Conservation (phyloP, 805 yeast species). For the Saturnispora besseyi region DNA sequence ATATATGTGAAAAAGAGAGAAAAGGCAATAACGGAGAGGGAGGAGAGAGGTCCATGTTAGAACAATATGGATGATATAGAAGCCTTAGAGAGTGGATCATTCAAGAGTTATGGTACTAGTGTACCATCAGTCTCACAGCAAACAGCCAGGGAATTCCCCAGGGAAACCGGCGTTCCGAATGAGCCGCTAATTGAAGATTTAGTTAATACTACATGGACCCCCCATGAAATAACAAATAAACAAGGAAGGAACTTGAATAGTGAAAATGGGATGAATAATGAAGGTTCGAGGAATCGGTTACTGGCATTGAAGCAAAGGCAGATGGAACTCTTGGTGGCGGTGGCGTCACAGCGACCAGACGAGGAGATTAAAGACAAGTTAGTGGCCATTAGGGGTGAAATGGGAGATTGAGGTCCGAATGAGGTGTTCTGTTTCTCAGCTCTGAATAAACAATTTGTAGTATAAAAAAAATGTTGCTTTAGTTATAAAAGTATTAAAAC, state of each 20-base stretch:
- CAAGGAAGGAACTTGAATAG: background rate
- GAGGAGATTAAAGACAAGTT: constrained; percentile 1
- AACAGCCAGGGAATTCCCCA: background rate
- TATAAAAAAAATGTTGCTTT: background rate
- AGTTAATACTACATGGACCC: constrained; percentile 4
- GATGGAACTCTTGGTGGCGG: constrained; percentile 4
- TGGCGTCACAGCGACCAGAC: constrained; percentile 2
- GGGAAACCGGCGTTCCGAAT: background rate
- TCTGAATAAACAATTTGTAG: background rate
- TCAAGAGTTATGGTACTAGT: background rate
- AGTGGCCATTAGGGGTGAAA: background rate
- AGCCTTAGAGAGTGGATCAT: constrained; percentile 7
- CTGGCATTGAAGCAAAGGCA: constrained; percentile 1
- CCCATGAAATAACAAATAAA: background rate
- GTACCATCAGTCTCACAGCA: background rate
- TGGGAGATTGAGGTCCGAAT: constrained; percentile 2
- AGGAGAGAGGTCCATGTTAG: background rate
- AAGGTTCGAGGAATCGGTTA: background rate
- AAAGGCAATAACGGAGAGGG: background rate
- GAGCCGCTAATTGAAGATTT: background rate
- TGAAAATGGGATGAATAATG: background rate
- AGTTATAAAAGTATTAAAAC: background rate
- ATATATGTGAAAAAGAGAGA: too few species aligned
- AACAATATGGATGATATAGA: constrained; percentile 2
- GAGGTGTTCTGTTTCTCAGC: background rate